Evolutionary conservation across 2,329 filamentous ascomycete genomes (phyloP), one percentile per base, ranked within the genome.

Genomic region (Eutypa lata): DNA sequence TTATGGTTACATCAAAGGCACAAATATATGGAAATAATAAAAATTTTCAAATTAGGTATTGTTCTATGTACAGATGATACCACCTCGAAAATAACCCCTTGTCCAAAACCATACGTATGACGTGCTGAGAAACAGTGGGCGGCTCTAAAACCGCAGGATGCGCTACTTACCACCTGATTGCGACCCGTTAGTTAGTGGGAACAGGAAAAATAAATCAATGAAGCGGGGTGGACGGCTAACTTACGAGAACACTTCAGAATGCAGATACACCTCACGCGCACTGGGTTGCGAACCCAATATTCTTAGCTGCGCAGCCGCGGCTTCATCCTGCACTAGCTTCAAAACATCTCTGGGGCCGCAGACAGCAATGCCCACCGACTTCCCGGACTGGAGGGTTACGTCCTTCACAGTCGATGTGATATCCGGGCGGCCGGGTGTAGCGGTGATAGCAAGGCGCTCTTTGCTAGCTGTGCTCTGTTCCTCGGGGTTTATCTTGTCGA

Each of bases 211-310:
- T n/a, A n/a, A n/a, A n/a, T n/a, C n/a, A n/a, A n/a, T n/a, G n/a
- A n/a, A n/a, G n/a, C n/a, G n/a, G n/a, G n/a, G n/a, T n/a, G 26
- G 26, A 31, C 5, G 10, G 26, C 26, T 10, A 42, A 59, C 62
- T 63, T 55, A 64, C 62, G 59, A 61, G 49, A 67, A 65, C 26
- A 61, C 28, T 40, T 67, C 63, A 0, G 60, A 61, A 45, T 67
- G 61, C 22, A 67, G 45, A 44, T 66, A 66, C 14, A 67, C 62
- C 49, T 67, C 65, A 11, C 56, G 52, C 8, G 63, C 62, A 3
- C 62, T 58, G 16, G 57, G 24, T 2, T 55, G 52, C 1, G 58
- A 62, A 11, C 44, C 31, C 14, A 65, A 37, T 22, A 67, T 60
- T 26, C 64, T 56, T 26, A 61, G 7, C 50, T 67, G 64, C 8